Conservation (phyloP, 768 basidiomycete genomes). For the Xerocomus brunneocitrinus region DNA sequence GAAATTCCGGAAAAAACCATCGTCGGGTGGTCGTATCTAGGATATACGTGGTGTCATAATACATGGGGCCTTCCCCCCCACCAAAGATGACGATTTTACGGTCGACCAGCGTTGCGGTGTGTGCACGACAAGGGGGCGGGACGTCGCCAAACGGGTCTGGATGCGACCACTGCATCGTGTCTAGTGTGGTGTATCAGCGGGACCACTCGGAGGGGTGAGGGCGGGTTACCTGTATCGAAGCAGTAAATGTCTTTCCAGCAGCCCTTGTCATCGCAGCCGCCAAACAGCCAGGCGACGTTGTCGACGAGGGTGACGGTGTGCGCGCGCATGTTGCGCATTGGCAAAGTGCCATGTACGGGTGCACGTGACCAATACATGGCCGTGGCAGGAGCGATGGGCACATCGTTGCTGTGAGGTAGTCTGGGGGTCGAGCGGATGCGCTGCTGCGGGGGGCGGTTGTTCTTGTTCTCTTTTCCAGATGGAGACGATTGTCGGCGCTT, state of each 20-base stretch:
- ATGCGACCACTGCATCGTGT: conserved; percentile 87
- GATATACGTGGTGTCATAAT: conserved; percentile 80
- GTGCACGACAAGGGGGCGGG: conserved; percentile 81
- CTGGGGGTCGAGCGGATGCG: conserved; percentile 49
- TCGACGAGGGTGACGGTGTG: conserved; percentile 85
- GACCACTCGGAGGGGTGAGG: background rate
- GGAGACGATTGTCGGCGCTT: conserved; percentile 27
- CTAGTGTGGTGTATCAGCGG: conserved; percentile 33
- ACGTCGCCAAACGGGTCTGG: conserved; percentile 72
- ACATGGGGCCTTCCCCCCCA: conserved; percentile 77
- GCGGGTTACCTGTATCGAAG: conserved; percentile 69
- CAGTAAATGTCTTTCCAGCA: conserved; percentile 74
- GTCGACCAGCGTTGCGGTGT: conserved; percentile 81
- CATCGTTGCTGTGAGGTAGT: conserved; percentile 58
- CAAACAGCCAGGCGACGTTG: conserved; percentile 79
- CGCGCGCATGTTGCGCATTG: conserved; percentile 67
- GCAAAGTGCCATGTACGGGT: conserved; percentile 68
- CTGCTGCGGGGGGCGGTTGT: conserved; percentile 20
- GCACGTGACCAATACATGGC: conserved; percentile 85
- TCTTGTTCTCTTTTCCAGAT: conserved; percentile 24
- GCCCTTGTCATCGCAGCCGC: conserved; percentile 81
- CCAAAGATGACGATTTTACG: conserved; percentile 79
- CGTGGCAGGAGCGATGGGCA: conserved; percentile 59
- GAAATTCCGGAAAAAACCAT: conserved; percentile 52
- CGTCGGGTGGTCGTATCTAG: conserved; percentile 72